These are phyloP conservation scores for Diplosphaera chodatii DNA, from an alignment of 139 green algal genomes.

Conservation along the genomic window DNA sequence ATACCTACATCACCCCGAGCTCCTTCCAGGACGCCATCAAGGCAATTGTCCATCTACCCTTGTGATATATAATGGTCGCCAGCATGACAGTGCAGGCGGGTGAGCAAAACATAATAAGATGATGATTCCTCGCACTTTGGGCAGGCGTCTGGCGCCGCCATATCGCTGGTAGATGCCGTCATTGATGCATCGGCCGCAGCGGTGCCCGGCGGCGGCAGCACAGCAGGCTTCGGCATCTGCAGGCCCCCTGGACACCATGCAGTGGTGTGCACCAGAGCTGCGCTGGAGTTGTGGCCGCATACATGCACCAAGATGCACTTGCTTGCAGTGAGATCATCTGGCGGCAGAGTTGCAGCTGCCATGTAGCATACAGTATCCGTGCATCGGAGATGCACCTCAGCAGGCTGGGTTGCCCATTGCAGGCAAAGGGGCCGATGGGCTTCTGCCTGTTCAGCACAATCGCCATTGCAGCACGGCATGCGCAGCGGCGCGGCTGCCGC, in stretches of 20 bases:
- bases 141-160: slow-evolving; percentile 29
- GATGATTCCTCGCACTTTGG: not conserved
- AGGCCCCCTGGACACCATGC: slow-evolving; percentile 86
- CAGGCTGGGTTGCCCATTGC: too few relatives aligned
- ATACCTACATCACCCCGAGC: slow-evolving; percentile 26
- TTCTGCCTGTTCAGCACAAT: slow-evolving; percentile 85
- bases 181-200: slow-evolving; percentile 15
- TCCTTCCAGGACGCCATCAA: slow-evolving; percentile 21
- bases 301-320: too few relatives aligned
- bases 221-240: slow-evolving; percentile 64
- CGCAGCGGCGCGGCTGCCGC: slow-evolving; percentile 25
- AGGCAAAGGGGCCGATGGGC: slow-evolving; percentile 66
- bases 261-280: too few relatives aligned
- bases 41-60: too few relatives aligned
- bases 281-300: too few relatives aligned
- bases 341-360: too few relatives aligned
- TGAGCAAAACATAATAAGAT: too few relatives aligned
- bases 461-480: slow-evolving; percentile 62
- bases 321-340: too few relatives aligned
- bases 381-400: too few relatives aligned
- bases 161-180: slow-evolving; percentile 32
- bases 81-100: too few relatives aligned
- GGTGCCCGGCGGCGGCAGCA: not conserved
- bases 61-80: too few relatives aligned
- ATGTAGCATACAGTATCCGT: too few relatives aligned